These are phyloP conservation scores for Cochlearia excelsa DNA, from an alignment of 345 rosid species.

Conservation along the genomic window DNA sequence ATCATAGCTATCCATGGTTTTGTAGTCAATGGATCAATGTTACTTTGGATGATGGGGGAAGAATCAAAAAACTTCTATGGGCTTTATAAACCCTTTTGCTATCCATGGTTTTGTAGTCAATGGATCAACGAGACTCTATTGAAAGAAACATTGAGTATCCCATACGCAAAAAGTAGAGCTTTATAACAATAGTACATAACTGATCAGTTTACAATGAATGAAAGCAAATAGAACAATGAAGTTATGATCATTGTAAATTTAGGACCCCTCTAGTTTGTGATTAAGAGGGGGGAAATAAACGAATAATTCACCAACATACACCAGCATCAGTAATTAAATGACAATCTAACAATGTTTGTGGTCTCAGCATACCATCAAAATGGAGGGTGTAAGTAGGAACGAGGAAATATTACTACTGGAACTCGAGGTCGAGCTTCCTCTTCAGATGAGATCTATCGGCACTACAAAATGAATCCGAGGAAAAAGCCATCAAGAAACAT, in stretches of 20 bases:
- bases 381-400: conserved; percentile 1
- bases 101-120: neutral
- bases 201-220: conserved; percentile 23
- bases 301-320: conserved; percentile 29
- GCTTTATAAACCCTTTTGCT: conserved; percentile 8
- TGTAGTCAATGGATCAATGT: too few species aligned
- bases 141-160: neutral
- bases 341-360: conserved; percentile 23
- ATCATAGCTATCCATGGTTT: too few species aligned
- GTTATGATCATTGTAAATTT: conserved; percentile 24
- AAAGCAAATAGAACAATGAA: conserved; percentile 12
- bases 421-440: conserved; percentile 92
- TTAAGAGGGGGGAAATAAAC: neutral
- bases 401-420: conserved; percentile 44
- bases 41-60: too few species aligned
- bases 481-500: conserved; percentile 15
- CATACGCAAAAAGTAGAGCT: conserved; percentile 8
- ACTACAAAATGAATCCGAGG: conserved; percentile 43
- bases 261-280: conserved; percentile 3
- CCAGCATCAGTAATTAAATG: conserved; percentile 17
- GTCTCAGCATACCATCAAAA: conserved; percentile 14
- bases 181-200: conserved; percentile 12
- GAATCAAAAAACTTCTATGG: too few species aligned
- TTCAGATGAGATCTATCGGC: conserved; percentile 86
- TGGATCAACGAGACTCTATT: neutral